phyloP scores from a whole-genome alignment of 805 yeast species.

The Tanozyma kutaoensis region DNA sequence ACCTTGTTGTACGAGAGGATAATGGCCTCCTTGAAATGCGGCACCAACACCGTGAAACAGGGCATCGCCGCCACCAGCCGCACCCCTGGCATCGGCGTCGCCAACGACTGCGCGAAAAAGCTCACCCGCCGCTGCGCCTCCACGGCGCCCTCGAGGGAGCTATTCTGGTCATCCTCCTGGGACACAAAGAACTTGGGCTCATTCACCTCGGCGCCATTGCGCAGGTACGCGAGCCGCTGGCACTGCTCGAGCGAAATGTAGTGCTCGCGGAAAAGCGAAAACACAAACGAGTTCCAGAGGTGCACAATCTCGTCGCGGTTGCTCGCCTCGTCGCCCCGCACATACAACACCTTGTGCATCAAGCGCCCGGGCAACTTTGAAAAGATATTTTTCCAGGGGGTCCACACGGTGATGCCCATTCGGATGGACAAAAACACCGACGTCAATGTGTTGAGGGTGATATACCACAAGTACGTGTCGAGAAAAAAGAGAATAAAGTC shows the following conservation, averaged over 20 bases:
- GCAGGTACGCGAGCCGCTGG: conserved; percentile 40
- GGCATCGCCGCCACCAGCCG: conserved; percentile 40
- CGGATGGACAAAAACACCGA: conserved; percentile 62
- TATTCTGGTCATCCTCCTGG: conserved; percentile 63
- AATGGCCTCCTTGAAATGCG: conserved; percentile 80
- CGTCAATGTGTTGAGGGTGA: conserved; percentile 62
- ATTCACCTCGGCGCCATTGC: conserved; percentile 16
- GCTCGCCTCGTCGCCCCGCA: no score
- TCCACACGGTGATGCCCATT: conserved; percentile 73
- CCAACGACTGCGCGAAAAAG: conserved; percentile 79
- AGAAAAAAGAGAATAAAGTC: conserved; percentile 61
- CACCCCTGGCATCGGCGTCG: conserved; percentile 76
- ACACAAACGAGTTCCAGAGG: conserved; percentile 75
- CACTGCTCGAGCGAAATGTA: conserved; percentile 62
- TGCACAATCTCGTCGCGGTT: conserved; percentile 18
- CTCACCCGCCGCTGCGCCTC: conserved; percentile 79
- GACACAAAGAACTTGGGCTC: conserved; percentile 74
- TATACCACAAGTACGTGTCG: conserved; percentile 81
- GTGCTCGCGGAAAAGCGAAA: conserved; percentile 75
- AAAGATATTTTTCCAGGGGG: conserved; percentile 80
- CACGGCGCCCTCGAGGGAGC: conserved; percentile 45
- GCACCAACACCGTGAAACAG: conserved; percentile 69
- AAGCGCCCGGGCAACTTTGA: conserved; percentile 68
- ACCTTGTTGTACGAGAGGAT: conserved; percentile 65
- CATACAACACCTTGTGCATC: conserved; percentile 46